Percentiles rank a stretch among this genome's conserved stretches.
Conservation (phyloP, 164 flowering plant species). For the Akebia trifoliata region DNA sequence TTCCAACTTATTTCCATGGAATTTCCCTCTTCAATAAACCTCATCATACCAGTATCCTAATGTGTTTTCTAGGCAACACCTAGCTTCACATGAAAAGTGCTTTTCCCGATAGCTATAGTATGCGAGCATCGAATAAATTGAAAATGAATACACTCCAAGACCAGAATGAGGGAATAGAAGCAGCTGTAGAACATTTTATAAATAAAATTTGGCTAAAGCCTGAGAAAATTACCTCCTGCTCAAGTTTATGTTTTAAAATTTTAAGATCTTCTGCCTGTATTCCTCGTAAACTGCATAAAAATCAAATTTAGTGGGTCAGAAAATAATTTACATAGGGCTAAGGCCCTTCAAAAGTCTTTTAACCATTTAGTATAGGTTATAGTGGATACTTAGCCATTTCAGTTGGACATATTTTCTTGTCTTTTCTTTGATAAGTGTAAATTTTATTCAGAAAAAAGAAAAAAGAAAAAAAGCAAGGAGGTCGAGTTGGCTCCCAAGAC, state of each 20-base stretch:
- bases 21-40: neutral
- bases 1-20: neutral
- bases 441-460: no score
- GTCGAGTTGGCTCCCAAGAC: no score
- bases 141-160: neutral
- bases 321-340: neutral
- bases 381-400: no score
- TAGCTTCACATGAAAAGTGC: neutral
- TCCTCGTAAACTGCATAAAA: conserved; percentile 52
- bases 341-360: neutral
- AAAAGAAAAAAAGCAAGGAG: no score
- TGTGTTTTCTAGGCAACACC: neutral
- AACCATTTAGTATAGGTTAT: neutral
- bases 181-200: neutral
- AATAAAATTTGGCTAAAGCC: neutral
- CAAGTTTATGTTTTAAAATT: conserved; percentile 59
- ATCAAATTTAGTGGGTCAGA: neutral
- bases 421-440: no score
- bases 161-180: neutral
- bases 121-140: neutral
- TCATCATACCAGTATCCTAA: neutral
- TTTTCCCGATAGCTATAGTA: neutral
- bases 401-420: no score
- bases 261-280: conserved; percentile 48
- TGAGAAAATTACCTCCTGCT: conserved; percentile 52